These are phyloP conservation scores for Trichoderma koningiopsis DNA, from an alignment of 2,329 filamentous ascomycete species.

Conservation along the genomic window DNA sequence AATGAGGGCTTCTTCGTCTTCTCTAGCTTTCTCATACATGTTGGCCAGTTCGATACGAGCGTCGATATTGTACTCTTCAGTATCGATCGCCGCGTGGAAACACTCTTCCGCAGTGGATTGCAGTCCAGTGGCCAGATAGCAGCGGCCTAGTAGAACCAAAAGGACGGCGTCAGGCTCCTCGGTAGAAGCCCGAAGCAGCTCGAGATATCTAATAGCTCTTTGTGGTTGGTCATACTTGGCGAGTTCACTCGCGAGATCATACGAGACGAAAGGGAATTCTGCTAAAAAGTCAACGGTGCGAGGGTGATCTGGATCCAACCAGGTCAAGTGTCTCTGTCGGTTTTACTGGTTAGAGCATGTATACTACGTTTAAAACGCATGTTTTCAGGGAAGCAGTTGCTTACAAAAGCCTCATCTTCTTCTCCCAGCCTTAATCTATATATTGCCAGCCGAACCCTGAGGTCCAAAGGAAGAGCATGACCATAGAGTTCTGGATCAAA, in stretches of 20 bases:
- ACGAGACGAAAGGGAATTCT: slow-evolving; percentile 77
- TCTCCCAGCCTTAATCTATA: slow-evolving; percentile 75
- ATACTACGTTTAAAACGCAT: not conserved
- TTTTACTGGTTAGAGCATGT: not conserved
- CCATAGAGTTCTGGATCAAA: slow-evolving; percentile 67
- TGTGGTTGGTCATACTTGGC: slow-evolving; percentile 34
- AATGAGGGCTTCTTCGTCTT: slow-evolving; percentile 74
- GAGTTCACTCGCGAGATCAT: slow-evolving; percentile 61
- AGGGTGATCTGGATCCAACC: slow-evolving; percentile 67
- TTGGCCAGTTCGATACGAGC: slow-evolving; percentile 79
- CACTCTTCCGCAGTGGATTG: slow-evolving; percentile 73
- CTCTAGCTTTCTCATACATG: slow-evolving; percentile 76
- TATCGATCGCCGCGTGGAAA: slow-evolving; percentile 73
- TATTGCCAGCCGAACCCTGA: slow-evolving; percentile 80
- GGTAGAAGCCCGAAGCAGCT: slow-evolving; percentile 53
- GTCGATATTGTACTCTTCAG: slow-evolving; percentile 71
- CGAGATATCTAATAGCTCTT: slow-evolving; percentile 58
- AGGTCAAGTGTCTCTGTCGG: slow-evolving; percentile 63
- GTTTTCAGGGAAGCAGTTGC: slow-evolving; percentile 33
- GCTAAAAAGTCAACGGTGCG: slow-evolving; percentile 51
- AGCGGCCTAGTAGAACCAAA: slow-evolving; percentile 63
- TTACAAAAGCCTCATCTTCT: slow-evolving; percentile 72
- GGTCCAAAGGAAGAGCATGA: slow-evolving; percentile 71
- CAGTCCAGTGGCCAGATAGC: slow-evolving; percentile 66
- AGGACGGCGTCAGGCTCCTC: slow-evolving; percentile 55